Base-by-base conservation (phyloP, 73 alveolate genomes). In the Symbiodinium natans region DNA sequence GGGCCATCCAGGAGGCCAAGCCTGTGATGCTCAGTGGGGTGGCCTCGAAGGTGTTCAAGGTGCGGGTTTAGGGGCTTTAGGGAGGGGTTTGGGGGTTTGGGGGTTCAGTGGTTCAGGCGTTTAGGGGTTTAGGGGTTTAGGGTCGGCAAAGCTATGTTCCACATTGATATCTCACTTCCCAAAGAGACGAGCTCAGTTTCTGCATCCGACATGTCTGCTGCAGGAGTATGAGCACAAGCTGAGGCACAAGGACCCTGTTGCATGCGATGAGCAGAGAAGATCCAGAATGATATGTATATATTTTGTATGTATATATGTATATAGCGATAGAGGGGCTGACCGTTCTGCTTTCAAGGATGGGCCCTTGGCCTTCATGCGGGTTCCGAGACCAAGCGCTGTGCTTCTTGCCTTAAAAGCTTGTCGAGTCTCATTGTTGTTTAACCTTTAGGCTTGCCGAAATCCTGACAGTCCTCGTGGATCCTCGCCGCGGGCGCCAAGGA, bases 331-430 rank as follows among this genome's bases (percentile, higher is more conserved):
- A n/a, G n/a, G n/a, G n/a, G n/a, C n/a, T n/a, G 59, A 46, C 59
- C 13, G 13, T 6, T 9, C 59, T 46, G 43, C 34, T 40, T 6
- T 23, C n/a, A 43, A 88, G 95, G 95, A 88, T 41, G 95, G 95
- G 27, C 95, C 95, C 3, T 29, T 88, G 74, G 95, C 95, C 13
- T 88, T 88, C 86, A 80, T 88, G 43, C 95, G 95, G 8, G 95
- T 88, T 36, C 95, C 95, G 9, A 38, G 95, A 29, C 95, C 95
- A 54, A 88, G 95, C 73, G 95, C 95, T 29, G 95, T 88, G 95
- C 25, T 39, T 34, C 95, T 63, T 2, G 86, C 74, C 34, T 27
- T 8, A 40, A 21, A n/a, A 13, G 38, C n/a, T 3, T n/a, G 29
- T 68, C 27, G 71, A 0, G n/a, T 46, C 17, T 19, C 23, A 52